phyloP scores from a whole-genome alignment of 257 asterid species.

The Lavandula angustifolia region DNA sequence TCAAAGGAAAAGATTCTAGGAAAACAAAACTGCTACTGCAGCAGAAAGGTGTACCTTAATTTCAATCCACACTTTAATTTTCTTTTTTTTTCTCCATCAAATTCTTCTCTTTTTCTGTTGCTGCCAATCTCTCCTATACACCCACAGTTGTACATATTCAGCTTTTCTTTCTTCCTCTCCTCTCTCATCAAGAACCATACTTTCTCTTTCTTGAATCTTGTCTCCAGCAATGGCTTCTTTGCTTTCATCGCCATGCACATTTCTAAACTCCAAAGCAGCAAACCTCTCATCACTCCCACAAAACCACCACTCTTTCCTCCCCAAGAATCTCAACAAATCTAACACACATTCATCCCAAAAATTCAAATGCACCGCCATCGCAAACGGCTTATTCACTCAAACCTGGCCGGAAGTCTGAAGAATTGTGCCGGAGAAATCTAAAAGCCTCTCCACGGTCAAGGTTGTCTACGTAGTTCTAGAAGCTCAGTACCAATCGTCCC shows the following conservation, averaged over 20 bases:
- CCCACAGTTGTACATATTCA: too few relatives aligned
- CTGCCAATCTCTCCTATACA: too few relatives aligned
- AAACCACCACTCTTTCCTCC: conserved; percentile 78
- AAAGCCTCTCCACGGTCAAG: conserved; percentile 71
- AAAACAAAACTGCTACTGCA: conserved; percentile 21
- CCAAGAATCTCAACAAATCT: conserved; percentile 49
- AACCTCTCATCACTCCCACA: conserved; percentile 67
- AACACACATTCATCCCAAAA: conserved; percentile 38
- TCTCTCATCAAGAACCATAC: conserved; percentile 28
- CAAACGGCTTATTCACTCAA: conserved; percentile 91
- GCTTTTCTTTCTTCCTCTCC: not conserved
- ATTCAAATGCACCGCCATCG: conserved; percentile 72
- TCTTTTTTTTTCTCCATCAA: not conserved
- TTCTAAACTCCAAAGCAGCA: conserved; percentile 52
- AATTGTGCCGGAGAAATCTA: conserved; percentile 63
- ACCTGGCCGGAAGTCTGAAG: conserved; percentile 85
- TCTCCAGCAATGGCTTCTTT: conserved; percentile 74
- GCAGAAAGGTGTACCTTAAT: not conserved
- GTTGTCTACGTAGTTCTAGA: conserved; percentile 85
- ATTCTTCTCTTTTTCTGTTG: not conserved
- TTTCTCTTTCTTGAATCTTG: not conserved
- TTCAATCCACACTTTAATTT: not conserved
- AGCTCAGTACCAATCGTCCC: conserved; percentile 94
- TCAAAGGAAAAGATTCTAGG: not conserved
- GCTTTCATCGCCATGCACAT: conserved; percentile 78